phyloP scores from a whole-genome alignment of 2,329 filamentous ascomycete species.

The Berkeleyomyces basicola region DNA sequence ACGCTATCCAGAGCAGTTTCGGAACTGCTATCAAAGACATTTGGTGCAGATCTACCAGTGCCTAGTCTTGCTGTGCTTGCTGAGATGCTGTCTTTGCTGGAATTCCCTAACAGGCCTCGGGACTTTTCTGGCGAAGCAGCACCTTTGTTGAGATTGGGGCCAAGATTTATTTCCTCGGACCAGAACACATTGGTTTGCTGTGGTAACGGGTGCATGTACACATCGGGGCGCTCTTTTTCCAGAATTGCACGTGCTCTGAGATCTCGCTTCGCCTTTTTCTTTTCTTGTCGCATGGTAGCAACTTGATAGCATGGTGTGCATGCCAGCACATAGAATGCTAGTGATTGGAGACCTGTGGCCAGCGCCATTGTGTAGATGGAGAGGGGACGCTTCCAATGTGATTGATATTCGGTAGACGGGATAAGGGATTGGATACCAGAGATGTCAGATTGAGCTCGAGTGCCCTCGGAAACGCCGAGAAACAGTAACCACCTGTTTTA shows the following conservation, averaged over 20 bases:
- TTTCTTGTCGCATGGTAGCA: constrained; percentile 51
- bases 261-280: constrained; percentile 51
- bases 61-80: constrained; percentile 20
- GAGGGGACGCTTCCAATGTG: background rate
- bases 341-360: constrained; percentile 51
- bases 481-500: constrained; percentile 6
- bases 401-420: background rate
- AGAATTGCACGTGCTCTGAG: constrained; percentile 47
- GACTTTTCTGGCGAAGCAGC: constrained; percentile 19
- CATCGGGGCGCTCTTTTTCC: constrained; percentile 51
- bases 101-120: constrained; percentile 5
- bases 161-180: constrained; percentile 71
- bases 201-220: constrained; percentile 65
- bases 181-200: constrained; percentile 82
- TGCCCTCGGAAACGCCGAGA: constrained; percentile 3
- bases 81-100: constrained; percentile 12
- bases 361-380: constrained; percentile 26
- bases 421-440: background rate
- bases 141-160: constrained; percentile 57
- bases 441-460: background rate
- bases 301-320: constrained; percentile 65
- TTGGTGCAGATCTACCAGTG: constrained; percentile 48
- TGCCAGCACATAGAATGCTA: constrained; percentile 60
- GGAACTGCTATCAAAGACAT: constrained; percentile 12
- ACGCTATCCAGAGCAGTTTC: constrained; percentile 11